phyloP scores from a whole-genome alignment of 345 rosid species.

The Eucalyptus paniculata region DNA sequence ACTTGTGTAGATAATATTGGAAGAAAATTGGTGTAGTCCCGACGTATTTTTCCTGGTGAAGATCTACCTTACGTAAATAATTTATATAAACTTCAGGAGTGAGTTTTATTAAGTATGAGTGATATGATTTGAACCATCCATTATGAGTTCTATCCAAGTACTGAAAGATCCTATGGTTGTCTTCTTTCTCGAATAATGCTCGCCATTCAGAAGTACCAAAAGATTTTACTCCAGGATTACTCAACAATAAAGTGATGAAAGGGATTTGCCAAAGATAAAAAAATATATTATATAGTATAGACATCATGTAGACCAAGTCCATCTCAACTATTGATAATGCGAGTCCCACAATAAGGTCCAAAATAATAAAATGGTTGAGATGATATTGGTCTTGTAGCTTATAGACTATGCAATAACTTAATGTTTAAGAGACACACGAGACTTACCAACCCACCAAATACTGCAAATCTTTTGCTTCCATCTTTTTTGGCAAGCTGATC shows the following conservation, averaged over 20 bases:
- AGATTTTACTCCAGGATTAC: background rate
- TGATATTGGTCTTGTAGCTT: accelerated
- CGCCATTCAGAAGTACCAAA: background rate
- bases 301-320: accelerated
- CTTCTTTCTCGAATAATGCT: no score
- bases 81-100: no score
- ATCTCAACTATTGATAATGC: accelerated
- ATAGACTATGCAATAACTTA: background rate
- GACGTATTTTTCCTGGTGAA: background rate
- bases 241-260: background rate
- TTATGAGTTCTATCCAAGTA: no score
- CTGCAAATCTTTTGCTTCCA: conserved; percentile 30
- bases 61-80: background rate
- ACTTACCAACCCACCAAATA: conserved; percentile 58
- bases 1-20: background rate
- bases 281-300: background rate
- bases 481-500: conserved; percentile 37
- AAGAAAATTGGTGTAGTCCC: no score
- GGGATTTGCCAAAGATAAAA: accelerated
- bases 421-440: background rate
- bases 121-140: background rate
- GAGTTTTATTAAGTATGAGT: background rate
- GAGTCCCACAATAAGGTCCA: background rate
- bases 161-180: no score
- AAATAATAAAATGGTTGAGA: background rate